Evolutionary conservation across 2,329 filamentous ascomycete species (phyloP), one percentile per base, ranked within the genome.

Genomic region (Neonectria punicea): DNA sequence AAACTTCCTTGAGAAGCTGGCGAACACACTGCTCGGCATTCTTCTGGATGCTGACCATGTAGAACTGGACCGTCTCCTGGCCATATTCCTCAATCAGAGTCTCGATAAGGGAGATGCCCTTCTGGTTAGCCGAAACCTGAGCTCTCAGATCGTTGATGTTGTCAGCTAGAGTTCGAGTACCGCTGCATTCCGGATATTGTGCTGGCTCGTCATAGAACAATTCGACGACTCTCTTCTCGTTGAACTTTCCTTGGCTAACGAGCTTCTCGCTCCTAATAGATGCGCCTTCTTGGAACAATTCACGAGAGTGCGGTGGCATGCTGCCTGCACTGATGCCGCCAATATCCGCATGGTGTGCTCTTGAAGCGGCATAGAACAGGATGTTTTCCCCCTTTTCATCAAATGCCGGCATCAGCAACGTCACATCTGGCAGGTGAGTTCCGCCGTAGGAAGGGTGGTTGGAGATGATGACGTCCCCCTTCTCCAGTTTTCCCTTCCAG

Each of bases 371-470:
- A 69, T 94, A 95, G 78, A 95, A 95, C 55, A 94, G 86, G 58
- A 94, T 93, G 2, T 92, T 86, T 54, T 90, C 87, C 3, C 89
- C 89, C 43, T 77, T 76, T 3, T 78, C 75, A 58, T 89, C 90
- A 79, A 94, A 95, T 0, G 92, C 92, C 0, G 92, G 92, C 20
- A 92, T 94, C 61, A 94, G 86, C 41, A 94, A 90, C 0, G 92
- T 95, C 62, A 95, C 92, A 74, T 95, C 92, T 0, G 92, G 92
- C 36, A 96, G 81, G 81, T 96, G 93, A 0, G 93, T 96, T 36
- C 93, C 93, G 30, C 93, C 93, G 68, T 90, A 94, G 73, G 93
- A 93, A 1, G 93, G 93, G 73, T 95, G 93, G 68, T 96, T 96
- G 0, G 92, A 92, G 1, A 95, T 91, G 32, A 96, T 86, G 0